Evolutionary conservation across 2,329 filamentous ascomycete species (phyloP), one percentile per base, ranked within the genome.

Genomic region (Alternaria consortialis): DNA sequence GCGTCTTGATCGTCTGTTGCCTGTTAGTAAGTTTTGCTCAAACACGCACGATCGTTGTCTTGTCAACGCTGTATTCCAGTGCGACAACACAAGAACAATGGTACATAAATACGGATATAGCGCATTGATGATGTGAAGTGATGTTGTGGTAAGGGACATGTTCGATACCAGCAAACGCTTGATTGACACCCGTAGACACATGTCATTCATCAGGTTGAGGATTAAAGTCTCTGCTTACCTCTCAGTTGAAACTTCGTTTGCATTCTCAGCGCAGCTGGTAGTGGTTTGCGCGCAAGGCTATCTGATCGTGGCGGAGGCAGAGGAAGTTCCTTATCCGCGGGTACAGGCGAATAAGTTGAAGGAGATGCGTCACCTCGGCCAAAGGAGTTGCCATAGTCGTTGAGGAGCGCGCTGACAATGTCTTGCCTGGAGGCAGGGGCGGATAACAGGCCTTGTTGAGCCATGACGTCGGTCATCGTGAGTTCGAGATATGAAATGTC

Each of bases 351-450:
- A 53, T 63, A 61, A 8, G 53, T 39, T 42, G 68, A 74, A 11
- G 70, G 63, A 34, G 69, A 74, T 27, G 60, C 62, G 37, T 71
- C 67, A 53, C 61, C 67, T 23, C 58, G 64, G n/a, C 61, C 67
- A 53, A 77, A 77, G 4, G 70, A 73, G 47, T 64, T 75, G 23
- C 73, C 74, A 65, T 80, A 80, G n/a, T 74, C 76, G 60, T 75
- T 76, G 43, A 80, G 65, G 42, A 80, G 66, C 56, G 74, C 73
- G 71, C 76, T 79, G 64, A 80, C 69, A 29, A 80, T 66, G 58
- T 80, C 77, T 56, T 78, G 75, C 64, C 77, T 74, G 36, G 68
- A 70, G 20, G 74, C 62, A 23, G 75, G 73, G 52, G 74, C 71
- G 29, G 63, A 57, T 11, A 72, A 65, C 52, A 67, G 65, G 52